A percentile compares a stretch with the other conserved stretches of the same genome.
Conservation (phyloP, 208 protist species). For the Crithidia sp. region DNA sequence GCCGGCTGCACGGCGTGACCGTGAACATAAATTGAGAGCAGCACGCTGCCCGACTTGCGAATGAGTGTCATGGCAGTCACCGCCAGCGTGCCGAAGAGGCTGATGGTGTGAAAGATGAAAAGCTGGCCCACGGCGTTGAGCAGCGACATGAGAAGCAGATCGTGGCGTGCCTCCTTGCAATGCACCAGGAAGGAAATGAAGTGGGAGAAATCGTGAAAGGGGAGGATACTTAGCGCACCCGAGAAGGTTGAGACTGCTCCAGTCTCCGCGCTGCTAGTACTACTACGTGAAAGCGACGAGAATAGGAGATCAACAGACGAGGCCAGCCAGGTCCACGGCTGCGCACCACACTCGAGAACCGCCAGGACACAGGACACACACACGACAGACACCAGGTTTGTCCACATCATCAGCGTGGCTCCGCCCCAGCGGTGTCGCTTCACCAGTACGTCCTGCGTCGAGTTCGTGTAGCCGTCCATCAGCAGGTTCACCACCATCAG, state of each 20-base stretch:
- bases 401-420: conserved; percentile 66
- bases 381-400: conserved; percentile 46
- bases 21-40: conserved; percentile 81
- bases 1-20: conserved; percentile 48
- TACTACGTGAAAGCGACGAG: neutral
- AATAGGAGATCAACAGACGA: conserved; percentile 2
- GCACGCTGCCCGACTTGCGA: conserved; percentile 79
- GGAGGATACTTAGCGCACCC: conserved; percentile 19
- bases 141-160: conserved; percentile 68
- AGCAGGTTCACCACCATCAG: conserved; percentile 67
- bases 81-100: conserved; percentile 77
- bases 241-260: neutral
- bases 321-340: conserved; percentile 34
- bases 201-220: conserved; percentile 60
- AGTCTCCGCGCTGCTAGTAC: no score
- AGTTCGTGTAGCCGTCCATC: conserved; percentile 85
- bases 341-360: conserved; percentile 42
- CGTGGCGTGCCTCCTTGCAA: conserved; percentile 53
- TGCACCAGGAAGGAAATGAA: conserved; percentile 57
- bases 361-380: conserved; percentile 44
- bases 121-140: conserved; percentile 78
- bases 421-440: conserved; percentile 60
- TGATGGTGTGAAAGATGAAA: conserved; percentile 85
- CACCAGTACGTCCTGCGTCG: conserved; percentile 84
- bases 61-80: conserved; percentile 83